Base-by-base conservation (phyloP, 2,329 filamentous ascomycete species). In the Tolypocladium tundrense region DNA sequence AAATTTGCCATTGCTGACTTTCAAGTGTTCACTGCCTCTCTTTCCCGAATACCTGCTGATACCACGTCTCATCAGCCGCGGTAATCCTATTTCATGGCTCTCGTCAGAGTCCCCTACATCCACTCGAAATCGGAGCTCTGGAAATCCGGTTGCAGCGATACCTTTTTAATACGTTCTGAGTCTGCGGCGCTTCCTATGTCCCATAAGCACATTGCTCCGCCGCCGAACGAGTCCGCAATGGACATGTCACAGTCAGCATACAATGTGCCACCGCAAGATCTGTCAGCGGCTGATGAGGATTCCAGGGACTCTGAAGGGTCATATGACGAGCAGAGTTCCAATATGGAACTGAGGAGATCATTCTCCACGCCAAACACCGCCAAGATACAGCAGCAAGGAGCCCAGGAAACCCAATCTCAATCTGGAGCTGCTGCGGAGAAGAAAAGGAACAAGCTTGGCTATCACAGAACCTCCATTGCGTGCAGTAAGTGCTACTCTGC, bases 381-480 rank as follows among this genome's bases (percentile, higher is more conserved):
- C 61, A 73, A 72, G 54, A 72, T 75, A 62, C 73, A 73, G 66
- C 71, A 66, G 60, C 66, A 68, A 57, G 68, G 70, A 43, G 56
- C 57, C 9, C 64, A 68, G 27, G 67, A 67, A 21, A 57, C 62
- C 27, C 62, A 68, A 31, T 52, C 60, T 7, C 59, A 62, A 42
- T 59, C 73, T 57, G 69, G 69, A 31, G 65, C 72, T 37, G 64
- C 73, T n/a, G 73, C 71, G 41, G 81, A 84, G 59, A 84, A 80
- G 72, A 80, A 77, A 60, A 85, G 92, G 69, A 97, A 96, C 73
- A 97, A 96, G 74, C 80, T 97, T 60, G 93, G 93, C 43, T 97
- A 97, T 70, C 93, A 97, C 76, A 85, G 93, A 68, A 96, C 91
- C 41, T 95, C 92, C 51, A 90, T 97, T 66, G 94, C 93, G 65